phyloP scores from a whole-genome alignment of 257 asterid species.

The Przewalskia tangutica region DNA sequence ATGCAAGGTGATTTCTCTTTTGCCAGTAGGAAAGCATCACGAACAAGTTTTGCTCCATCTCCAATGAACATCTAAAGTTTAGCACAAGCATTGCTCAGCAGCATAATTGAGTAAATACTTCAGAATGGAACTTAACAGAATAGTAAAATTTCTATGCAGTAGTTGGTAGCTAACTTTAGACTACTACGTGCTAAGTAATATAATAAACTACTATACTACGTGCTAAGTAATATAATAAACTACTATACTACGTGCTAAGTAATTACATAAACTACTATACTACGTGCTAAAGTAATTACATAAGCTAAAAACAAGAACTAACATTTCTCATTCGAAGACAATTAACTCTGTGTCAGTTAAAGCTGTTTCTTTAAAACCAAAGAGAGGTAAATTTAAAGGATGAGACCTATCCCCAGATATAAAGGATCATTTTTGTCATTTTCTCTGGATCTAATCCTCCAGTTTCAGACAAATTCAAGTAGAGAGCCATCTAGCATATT shows the following conservation, averaged over 20 bases:
- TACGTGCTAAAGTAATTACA: neutral
- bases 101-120: neutral
- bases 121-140: neutral
- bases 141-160: neutral
- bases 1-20: slow-evolving; percentile 94
- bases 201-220: neutral
- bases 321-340: neutral
- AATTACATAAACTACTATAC: neutral
- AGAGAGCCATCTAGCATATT: neutral
- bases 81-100: slow-evolving; percentile 3
- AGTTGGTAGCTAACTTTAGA: neutral
- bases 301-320: neutral
- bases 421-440: neutral
- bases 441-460: neutral
- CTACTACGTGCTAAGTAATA: neutral
- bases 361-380: neutral
- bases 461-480: neutral
- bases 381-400: neutral
- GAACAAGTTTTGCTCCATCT: slow-evolving; percentile 88
- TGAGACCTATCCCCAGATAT: neutral
- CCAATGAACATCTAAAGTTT: slow-evolving; percentile 72
- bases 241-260: no score
- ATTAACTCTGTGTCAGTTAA: neutral
- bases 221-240: neutral
- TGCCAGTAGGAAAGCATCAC: slow-evolving; percentile 90